Evolutionary conservation across 768 basidiomycete species (phyloP), one percentile per base, ranked within the genome.

Genomic region (Tylopilus sp.): DNA sequence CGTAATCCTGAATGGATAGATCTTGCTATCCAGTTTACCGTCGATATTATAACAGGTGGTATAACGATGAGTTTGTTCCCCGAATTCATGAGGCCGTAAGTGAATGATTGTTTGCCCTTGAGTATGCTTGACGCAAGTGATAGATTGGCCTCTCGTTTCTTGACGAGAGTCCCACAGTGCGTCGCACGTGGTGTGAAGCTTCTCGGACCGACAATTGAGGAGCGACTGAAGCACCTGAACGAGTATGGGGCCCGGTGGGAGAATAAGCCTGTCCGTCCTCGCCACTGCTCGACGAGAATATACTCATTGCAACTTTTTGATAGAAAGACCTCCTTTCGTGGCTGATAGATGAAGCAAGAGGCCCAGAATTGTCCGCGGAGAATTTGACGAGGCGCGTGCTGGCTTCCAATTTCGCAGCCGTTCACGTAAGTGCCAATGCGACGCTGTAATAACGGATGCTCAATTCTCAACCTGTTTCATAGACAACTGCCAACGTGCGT

Each of bases 81-180:
- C 3, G 31, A 41, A 1, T 63, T 69, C 37, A 33, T 76, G 40
- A 64, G 63, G 54, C 67, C 64, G 74, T 33, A 14, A 33, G 31
- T 4, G 11, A 14, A n/a, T n/a, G 10, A 33, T 12, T 4, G 11
- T 14, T 33, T 12, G 4, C 14, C 31, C 31, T 12, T 9, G 31
- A 9, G 11, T 33, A 33, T 6, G 11, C 16, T 33, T 14, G 16
- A 6, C 5, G 11, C 3, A 33, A 10, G 10, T 14, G 19, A 38
- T 21, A 38, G 37, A 11, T 4, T 38, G 12, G 37, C 37, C 11
- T 7, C 19, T 4, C n/a, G 19, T 21, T 38, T 38, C 2, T 38
- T 38, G 4, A 21, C 37, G 7, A 22, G 2, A n/a, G 14, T 38
- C 19, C 2, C 19, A 21, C 19, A 38, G 12, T 8, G 13, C 37